A percentile compares a stretch with the other conserved stretches of the same genome.
These are phyloP conservation scores for Aspergillus sp. DNA, from an alignment of 2,329 filamentous ascomycete genomes.

Conservation along the genomic window DNA sequence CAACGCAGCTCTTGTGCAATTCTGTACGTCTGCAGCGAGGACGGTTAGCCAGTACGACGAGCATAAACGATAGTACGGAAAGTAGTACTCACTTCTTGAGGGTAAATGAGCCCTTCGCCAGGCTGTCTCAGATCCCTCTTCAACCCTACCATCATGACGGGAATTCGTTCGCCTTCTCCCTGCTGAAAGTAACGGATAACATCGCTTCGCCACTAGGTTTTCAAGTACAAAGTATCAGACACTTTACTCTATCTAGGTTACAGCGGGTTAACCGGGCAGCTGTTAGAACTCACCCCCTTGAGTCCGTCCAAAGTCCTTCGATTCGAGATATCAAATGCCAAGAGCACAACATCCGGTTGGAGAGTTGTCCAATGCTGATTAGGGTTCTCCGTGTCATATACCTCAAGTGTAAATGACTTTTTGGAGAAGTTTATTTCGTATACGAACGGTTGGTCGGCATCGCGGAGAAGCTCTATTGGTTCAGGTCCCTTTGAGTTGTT, in stretches of 20 bases:
- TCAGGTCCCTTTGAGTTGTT: conserved; percentile 30
- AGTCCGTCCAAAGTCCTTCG: conserved; percentile 52
- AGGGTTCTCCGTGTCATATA: conserved; percentile 58
- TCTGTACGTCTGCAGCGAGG: conserved; percentile 47
- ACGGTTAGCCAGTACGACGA: conserved; percentile 13
- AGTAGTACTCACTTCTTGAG: conserved; percentile 37
- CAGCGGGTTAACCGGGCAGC: background rate
- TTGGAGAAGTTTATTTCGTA: conserved; percentile 60
- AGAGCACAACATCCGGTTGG: conserved; percentile 54
- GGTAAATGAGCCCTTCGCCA: conserved; percentile 43
- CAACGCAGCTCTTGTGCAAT: conserved; percentile 61
- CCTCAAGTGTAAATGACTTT: conserved; percentile 54
- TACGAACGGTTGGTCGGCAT: conserved; percentile 58
- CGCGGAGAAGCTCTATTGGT: conserved; percentile 47
- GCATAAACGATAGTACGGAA: background rate
- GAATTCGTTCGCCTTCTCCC: conserved; percentile 46
- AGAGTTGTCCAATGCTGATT: conserved; percentile 57
- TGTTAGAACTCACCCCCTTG: conserved; percentile 30
- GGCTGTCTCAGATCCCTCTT: conserved; percentile 57
- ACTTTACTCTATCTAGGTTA: background rate
- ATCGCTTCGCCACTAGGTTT: conserved; percentile 43
- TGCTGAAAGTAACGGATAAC: conserved; percentile 52
- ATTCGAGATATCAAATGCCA: conserved; percentile 60
- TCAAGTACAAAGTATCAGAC: background rate
- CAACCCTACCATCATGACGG: conserved; percentile 60